Evolutionary conservation across 257 asterid species (phyloP), one percentile per base, ranked within the genome.

Genomic region (Nicotiana obtusifolia): DNA sequence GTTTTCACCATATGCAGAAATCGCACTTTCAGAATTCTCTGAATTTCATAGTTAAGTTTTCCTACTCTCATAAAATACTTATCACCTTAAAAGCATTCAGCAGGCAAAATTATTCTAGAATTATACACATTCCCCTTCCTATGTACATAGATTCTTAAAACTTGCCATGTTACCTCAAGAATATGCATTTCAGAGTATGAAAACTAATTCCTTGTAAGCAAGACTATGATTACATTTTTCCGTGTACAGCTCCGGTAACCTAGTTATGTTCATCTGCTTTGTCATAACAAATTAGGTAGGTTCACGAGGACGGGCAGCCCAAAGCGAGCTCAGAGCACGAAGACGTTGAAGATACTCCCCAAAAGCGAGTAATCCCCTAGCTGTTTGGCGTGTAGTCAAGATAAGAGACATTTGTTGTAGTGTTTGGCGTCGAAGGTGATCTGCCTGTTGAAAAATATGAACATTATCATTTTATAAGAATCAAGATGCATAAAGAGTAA

Each of bases 321-420:
- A 86, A 44, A 22, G 68, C 1, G 89, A 78, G 80, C 89, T 88
- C 80, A 88, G 56, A 56, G 83, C 82, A 41, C 88, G 82, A 66
- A 88, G 91, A 35, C 90, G 86, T 54, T 83, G 85, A 31, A 85
- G 87, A 84, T 88, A 85, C 80, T 86, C 88, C 53, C 91, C 91
- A n/a, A 88, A 71, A 61, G 84, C 86, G 1, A 88, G 88, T 19
- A 88, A 86, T 44, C 87, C 87, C 8, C 83, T 84, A 24, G 91
- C 91, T 81, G 87, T 80, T 84, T 88, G 91, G 54, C 85, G 84
- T n/a, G 69, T 30, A 1, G 84, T 82, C 22, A 88, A 81, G 75
- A 83, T 80, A 10, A 82, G 81, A 44, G 86, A 86, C 88, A 88
- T 85, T 81, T 85, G 90, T 64, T 82, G 81, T 82, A 88, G 28